Base-by-base conservation (phyloP, 306 rosid genomes). In the Castanospermum australe region DNA sequence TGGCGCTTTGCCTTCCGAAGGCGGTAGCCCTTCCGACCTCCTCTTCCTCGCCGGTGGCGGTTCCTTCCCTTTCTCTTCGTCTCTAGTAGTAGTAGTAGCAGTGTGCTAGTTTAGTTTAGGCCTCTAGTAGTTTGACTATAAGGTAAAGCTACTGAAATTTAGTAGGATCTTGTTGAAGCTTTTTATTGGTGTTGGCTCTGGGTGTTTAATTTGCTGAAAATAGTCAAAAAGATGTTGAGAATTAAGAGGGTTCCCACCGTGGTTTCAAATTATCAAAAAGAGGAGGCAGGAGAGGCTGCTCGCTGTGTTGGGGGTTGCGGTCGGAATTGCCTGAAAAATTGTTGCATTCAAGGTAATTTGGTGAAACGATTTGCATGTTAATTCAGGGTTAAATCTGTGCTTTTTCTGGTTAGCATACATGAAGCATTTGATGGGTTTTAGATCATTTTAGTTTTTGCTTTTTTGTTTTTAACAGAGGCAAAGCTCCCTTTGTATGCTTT, bases 11-110 rank as follows among this genome's bases (percentile, higher is more conserved):
- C 99, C 99, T 42, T 95, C 99, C 14, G 99, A 95, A 89, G 99
- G 99, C 83, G 99, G 99, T 71, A 91, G 91, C 71, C 99, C 99
- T 72, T 95, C 98, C 36, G 99, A 95, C 85, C 97, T 95, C 50
- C 98, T 95, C 87, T 95, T 95, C 83, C 98, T 95, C 0, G 99
- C 99, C 0, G 98, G 99, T 20, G 99, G 99, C 30, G 99, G 99
- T 55, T 74, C 57, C 56, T 1, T 20, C 15, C 44, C 33, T 39
- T 66, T 61, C 47, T 30, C 35, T 24, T 8, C 45, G 15, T 67
- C 61, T 32, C 0, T 21, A 14, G 8, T 47, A 41, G 45, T 44
- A 14, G 33, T 64, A 11, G 11, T 38, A 7, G 11, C 30, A 7
- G 8, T 71, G 8, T 59, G 25, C 11, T 78, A 73, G 76, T 25